Conservation (phyloP, 2,329 filamentous ascomycete species). For the Elsinoe ampelina region DNA sequence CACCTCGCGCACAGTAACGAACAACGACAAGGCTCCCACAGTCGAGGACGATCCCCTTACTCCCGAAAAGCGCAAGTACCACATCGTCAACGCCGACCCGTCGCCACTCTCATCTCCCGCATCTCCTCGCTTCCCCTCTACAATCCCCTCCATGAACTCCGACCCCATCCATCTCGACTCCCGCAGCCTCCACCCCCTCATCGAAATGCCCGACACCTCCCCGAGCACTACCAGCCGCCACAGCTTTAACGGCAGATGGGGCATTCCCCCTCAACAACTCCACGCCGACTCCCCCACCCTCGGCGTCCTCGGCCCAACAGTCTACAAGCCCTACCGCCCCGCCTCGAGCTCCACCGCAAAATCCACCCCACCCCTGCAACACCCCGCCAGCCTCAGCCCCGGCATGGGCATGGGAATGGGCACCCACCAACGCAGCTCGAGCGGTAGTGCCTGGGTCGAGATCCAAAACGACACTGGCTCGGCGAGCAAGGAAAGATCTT, state of each 20-base stretch:
- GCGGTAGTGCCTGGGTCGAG: slow-evolving; percentile 5
- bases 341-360: neutral
- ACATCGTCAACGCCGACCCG: slow-evolving; percentile 12
- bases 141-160: neutral
- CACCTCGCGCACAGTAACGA: neutral
- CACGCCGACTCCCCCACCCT: slow-evolving; percentile 3
- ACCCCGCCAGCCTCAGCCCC: neutral
- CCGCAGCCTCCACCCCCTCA: neutral
- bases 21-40: neutral
- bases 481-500: neutral
- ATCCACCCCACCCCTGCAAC: neutral
- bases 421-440: neutral
- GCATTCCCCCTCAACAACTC: slow-evolving; percentile 1
- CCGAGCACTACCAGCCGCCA: neutral
- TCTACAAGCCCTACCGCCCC: slow-evolving; percentile 13
- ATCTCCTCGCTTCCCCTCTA: neutral
- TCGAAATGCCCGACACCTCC: slow-evolving; percentile 12
- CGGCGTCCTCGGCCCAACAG: neutral
- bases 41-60: neutral
- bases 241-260: neutral
- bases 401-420: neutral
- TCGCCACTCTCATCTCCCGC: neutral
- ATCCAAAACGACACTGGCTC: slow-evolving; percentile 1
- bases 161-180: slow-evolving; percentile 11
- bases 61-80: slow-evolving; percentile 1